Conservation (phyloP, 768 basidiomycete species). For the Panus rudis region DNA sequence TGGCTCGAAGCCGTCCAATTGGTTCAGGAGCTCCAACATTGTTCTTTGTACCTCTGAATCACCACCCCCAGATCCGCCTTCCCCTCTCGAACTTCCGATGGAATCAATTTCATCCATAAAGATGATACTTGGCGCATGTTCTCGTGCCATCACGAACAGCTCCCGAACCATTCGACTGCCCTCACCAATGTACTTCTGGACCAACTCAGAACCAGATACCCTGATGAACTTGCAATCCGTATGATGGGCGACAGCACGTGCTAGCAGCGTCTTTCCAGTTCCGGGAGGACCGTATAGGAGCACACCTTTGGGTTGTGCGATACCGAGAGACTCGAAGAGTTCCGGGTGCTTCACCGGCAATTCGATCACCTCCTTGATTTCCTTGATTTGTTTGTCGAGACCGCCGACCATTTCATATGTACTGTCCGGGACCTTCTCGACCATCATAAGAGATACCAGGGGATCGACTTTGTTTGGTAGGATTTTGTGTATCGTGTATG, state of each 20-base stretch:
- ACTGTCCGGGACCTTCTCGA: conserved; percentile 98
- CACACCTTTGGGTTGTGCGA: conserved; percentile 96
- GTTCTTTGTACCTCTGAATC: conserved; percentile 65
- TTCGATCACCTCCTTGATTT: conserved; percentile 99
- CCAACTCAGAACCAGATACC: conserved; percentile 88
- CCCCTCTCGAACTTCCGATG: conserved; percentile 89
- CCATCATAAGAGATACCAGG: conserved; percentile 99
- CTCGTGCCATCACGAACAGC: conserved; percentile 96
- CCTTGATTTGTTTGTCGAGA: conserved; percentile 95
- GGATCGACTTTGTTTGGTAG: conserved; percentile 98
- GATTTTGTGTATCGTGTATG: conserved; percentile 94
- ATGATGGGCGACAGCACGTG: conserved; percentile 94
- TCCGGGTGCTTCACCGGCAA: conserved; percentile 97
- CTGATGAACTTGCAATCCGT: conserved; percentile 98
- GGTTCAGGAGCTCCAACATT: conserved; percentile 60
- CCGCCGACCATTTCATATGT: conserved; percentile 99
- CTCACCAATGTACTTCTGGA: conserved; percentile 98
- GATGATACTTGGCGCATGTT: conserved; percentile 96
- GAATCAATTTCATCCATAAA: conserved; percentile 99
- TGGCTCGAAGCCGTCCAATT: conserved; percentile 62
- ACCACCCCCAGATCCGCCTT: conserved; percentile 56
- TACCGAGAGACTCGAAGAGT: conserved; percentile 91
- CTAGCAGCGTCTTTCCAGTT: conserved; percentile 92
- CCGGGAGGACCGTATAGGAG: conserved; percentile 94
- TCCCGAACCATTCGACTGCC: conserved; percentile 95